Evolutionary conservation across 495 filamentous ascomycete genomes (phyloP).

Genomic region (Penicillium silybi): DNA sequence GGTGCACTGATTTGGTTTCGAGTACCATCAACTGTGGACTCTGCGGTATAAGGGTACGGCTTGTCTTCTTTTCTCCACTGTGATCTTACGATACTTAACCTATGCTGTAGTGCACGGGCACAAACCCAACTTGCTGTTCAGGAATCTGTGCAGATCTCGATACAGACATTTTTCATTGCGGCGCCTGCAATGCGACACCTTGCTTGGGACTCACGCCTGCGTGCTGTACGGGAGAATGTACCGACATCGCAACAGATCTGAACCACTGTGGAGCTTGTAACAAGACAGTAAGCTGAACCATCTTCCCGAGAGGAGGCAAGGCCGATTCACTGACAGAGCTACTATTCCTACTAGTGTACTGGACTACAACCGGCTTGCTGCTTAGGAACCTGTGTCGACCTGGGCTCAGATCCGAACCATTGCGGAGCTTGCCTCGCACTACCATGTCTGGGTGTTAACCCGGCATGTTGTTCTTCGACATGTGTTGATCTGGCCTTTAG

Average conservation of each 20-base stretch:
- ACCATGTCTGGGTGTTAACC: conserved; percentile 10
- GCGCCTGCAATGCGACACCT: conserved; percentile 2
- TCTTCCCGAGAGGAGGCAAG: not conserved
- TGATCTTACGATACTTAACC: not conserved
- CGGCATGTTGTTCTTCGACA: conserved; percentile 7
- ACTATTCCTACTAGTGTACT: conserved; percentile 6
- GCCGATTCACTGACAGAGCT: not conserved
- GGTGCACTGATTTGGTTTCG: conserved; percentile 9
- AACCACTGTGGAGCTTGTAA: conserved; percentile 15
- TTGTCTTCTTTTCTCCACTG: not conserved
- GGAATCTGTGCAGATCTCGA: conserved; percentile 11
- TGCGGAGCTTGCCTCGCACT: conserved; percentile 10
- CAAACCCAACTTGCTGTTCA: conserved; percentile 10
- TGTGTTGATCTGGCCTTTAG: conserved; percentile 8
- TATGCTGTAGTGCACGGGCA: conserved; percentile 9
- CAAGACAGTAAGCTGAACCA: not conserved
- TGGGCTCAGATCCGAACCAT: conserved; percentile 9
- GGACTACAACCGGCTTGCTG: conserved; percentile 13
- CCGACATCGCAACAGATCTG: conserved; percentile 9
- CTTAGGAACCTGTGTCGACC: conserved; percentile 7
- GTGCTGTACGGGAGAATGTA: conserved; percentile 14
- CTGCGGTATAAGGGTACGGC: conserved; percentile 9
- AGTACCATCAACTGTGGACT: conserved; percentile 11
- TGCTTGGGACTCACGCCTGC: conserved; percentile 10
- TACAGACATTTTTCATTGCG: conserved; percentile 5